These are phyloP conservation scores for Trichocladium antarcticum DNA, from an alignment of 495 filamentous ascomycete species.

Conservation along the genomic window DNA sequence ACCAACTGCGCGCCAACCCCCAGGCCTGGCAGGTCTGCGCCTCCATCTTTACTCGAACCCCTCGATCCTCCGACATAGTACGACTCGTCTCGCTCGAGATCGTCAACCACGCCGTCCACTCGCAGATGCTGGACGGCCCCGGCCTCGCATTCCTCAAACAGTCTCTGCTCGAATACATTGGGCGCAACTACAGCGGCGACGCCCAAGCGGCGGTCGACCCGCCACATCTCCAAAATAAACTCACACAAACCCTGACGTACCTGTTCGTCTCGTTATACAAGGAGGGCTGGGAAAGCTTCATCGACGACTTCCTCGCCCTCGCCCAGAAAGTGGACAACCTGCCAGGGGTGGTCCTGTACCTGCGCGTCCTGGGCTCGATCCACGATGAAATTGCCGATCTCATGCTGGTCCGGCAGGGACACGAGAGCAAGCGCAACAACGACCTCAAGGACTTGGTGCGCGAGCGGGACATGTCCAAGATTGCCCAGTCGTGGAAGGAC, in stretches of 20 bases:
- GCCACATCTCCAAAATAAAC: slow-evolving; percentile 82
- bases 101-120: slow-evolving; percentile 78
- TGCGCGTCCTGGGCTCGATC: slow-evolving; percentile 74
- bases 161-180: slow-evolving; percentile 64
- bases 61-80: slow-evolving; percentile 69
- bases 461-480: slow-evolving; percentile 69
- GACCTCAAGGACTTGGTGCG: slow-evolving; percentile 83
- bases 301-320: slow-evolving; percentile 73
- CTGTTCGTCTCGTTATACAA: slow-evolving; percentile 80
- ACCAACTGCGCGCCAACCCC: slow-evolving; percentile 65
- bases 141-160: slow-evolving; percentile 61
- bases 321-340: slow-evolving; percentile 42
- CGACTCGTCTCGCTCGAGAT: slow-evolving; percentile 82
- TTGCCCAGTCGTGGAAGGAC: slow-evolving; percentile 82
- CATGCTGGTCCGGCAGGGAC: slow-evolving; percentile 59
- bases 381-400: slow-evolving; percentile 97
- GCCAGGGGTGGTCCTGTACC: slow-evolving; percentile 70
- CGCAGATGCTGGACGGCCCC: slow-evolving; percentile 54
- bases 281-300: slow-evolving; percentile 71
- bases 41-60: slow-evolving; percentile 68
- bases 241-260: slow-evolving; percentile 86
- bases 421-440: slow-evolving; percentile 67
- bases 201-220: slow-evolving; percentile 49
- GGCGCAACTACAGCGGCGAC: slow-evolving; percentile 53
- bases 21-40: slow-evolving; percentile 81